Evolutionary conservation across 2,329 filamentous ascomycete genomes (phyloP), one percentile per base, ranked within the genome.

Genomic region (Coniella vitis): DNA sequence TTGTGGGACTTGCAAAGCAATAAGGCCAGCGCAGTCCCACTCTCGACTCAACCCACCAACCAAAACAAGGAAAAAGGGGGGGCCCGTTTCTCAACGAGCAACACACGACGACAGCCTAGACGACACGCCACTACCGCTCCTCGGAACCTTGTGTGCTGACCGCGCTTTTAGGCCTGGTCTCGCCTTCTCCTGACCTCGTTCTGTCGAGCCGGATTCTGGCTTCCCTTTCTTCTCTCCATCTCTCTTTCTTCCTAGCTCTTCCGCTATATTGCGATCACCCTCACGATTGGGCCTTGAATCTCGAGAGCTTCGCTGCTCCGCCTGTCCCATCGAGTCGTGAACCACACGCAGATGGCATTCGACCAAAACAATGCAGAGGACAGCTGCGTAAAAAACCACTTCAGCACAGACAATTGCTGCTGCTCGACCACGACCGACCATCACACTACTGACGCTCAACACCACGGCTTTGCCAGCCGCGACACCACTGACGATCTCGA

Each of bases 311-410:
- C 13, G 17, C 40, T 55, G 7, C 53, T 53, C 45, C 38, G 45
- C 37, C 44, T 34, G 25, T 21, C 38, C 38, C 37, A 37, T 17
- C 32, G 34, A 52, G 35, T 16, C n/a, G 36, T 34, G 13, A 4
- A 10, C 22, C 25, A 19, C 20, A 38, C 40, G 59, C 29, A 45
- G 60, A 68, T 68, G 65, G 60, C 59, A 53, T 49, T 53, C 47
- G 55, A 45, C 41, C 55, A 51, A 51, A 46, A 49, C 50, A 39
- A 60, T 64, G 65, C 65, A 66, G 65, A 69, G 65, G 66, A 63
- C 61, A 68, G 54, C 65, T 65, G 65, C 65, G 59, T 64, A 61
- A 68, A 66, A 56, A 61, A 67, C 63, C 60, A 56, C 38, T 48
- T 32, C 34, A 43, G 43, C 37, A 35, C 39, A 44, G 37, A 48